Evolutionary conservation across 2,329 filamentous ascomycete genomes (phyloP).

Genomic region (Xylaria sp.): DNA sequence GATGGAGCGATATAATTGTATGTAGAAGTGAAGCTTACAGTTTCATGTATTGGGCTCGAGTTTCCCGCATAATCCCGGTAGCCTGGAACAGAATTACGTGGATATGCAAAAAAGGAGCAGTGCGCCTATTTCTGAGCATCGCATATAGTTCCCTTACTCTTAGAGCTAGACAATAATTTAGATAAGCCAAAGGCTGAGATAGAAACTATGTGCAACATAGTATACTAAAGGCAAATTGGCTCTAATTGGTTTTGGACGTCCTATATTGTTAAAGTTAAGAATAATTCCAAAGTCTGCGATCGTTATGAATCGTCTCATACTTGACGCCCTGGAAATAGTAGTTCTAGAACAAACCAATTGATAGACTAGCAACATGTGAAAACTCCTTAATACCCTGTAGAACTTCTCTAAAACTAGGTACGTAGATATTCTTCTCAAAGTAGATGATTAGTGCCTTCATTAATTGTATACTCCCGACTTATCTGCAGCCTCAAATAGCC

Average conservation of each 20-base stretch:
- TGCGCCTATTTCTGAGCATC: neutral
- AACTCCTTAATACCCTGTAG: neutral
- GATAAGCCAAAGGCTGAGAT: no score
- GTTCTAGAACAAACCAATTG: neutral
- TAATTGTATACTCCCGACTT: neutral
- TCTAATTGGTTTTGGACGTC: neutral
- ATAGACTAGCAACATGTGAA: neutral
- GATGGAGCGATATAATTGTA: neutral
- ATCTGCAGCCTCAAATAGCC: neutral
- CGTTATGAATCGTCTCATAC: neutral
- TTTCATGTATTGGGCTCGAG: neutral
- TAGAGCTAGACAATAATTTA: no score
- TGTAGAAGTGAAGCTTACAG: neutral
- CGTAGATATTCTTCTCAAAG: neutral
- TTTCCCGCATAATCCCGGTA: neutral
- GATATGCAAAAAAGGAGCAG: neutral
- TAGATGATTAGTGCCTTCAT: neutral
- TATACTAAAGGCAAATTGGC: neutral
- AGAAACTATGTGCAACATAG: no score
- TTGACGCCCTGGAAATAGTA: neutral
- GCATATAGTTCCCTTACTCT: neutral
- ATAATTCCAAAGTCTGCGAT: no score
- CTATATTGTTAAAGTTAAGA: neutral
- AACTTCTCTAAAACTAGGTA: neutral
- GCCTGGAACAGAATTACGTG: neutral